phyloP scores from a whole-genome alignment of 106 monocot species.

The Triglochin maritima region DNA sequence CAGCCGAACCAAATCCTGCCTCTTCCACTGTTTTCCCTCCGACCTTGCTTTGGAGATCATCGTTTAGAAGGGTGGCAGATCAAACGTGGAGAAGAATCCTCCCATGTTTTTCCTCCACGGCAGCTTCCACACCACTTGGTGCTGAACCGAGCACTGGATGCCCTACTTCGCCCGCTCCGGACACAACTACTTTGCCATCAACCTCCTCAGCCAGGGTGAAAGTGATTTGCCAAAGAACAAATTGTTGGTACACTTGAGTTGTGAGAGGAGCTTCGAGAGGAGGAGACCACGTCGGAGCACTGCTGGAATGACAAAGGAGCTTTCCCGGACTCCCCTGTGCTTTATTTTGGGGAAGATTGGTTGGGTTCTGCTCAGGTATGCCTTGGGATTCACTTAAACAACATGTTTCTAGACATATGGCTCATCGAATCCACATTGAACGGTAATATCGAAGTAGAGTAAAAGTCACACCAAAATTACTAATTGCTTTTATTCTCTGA shows the following conservation, averaged over 20 bases:
- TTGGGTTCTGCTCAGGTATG: too few relatives aligned
- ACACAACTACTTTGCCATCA: slow-evolving; percentile 57
- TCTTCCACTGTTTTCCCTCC: slow-evolving; percentile 62
- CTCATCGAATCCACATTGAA: too few relatives aligned
- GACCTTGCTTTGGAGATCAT: slow-evolving; percentile 65
- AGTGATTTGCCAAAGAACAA: slow-evolving; percentile 47
- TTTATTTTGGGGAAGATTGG: too few relatives aligned
- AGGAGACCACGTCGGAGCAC: too few relatives aligned
- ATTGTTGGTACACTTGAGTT: slow-evolving; percentile 67
- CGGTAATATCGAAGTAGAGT: too few relatives aligned
- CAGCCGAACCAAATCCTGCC: slow-evolving; percentile 55
- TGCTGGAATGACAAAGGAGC: too few relatives aligned
- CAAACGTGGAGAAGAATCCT: not conserved
- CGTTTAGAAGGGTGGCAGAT: slow-evolving; percentile 23
- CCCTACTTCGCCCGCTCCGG: slow-evolving; percentile 67
- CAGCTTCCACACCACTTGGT: slow-evolving; percentile 93
- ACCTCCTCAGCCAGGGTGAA: slow-evolving; percentile 70
- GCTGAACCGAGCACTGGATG: slow-evolving; percentile 87
- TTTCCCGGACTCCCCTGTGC: too few relatives aligned
- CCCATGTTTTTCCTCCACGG: slow-evolving; percentile 75
- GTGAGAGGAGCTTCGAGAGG: too few relatives aligned
- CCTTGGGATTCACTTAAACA: too few relatives aligned
- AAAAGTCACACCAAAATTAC: too few relatives aligned
- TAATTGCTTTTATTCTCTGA: too few relatives aligned
- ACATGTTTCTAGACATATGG: too few relatives aligned